Evolutionary conservation across 768 basidiomycete genomes (phyloP), one percentile per base, ranked within the genome.

Genomic region (Fomitopsis pulvina): DNA sequence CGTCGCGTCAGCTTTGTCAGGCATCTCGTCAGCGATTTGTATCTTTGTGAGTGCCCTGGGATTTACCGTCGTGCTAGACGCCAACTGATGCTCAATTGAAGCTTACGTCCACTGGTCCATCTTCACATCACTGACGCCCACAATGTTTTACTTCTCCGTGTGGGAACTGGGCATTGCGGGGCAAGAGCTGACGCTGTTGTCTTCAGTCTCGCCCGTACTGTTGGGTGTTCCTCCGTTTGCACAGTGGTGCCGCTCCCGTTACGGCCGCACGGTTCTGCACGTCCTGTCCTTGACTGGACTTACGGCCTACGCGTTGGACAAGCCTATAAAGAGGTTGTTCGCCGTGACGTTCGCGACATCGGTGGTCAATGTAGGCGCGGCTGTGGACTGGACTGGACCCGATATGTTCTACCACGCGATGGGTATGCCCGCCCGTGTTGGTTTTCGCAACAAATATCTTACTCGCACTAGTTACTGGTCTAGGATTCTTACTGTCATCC

Each of bases 141-240:
- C 87, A 3, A 71, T 94, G 3, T 94, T 94, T 70, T 94, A 93
- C 67, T 94, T 91, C 69, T 92, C 88, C 22, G 81, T 95, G 18
- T 93, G 92, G 92, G 78, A 90, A 61, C 81, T 93, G 16, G 89
- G 86, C 24, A 74, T 94, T 26, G 80, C 87, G 10, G 92, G 92
- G 4, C 79, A 84, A 29, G 92, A 95, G 61, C 71, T 89, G 14
- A 78, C 90, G 0, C 67, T 91, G 2, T 69, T 93, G 8, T 75
- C 78, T 7, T 79, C 81, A 7, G 75, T 94, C 24, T 81, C 91
- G 0, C 88, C 90, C 0, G 54, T 76, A 4, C 60, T 90, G 12
- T 73, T 93, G 11, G 69, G 75, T 0, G 63, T 77, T 37, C 57
- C 71, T 1, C 62, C 71, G 1, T 37, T 85, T 24, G 66, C 71